phyloP scores from a whole-genome alignment of 2,329 filamentous ascomycete genomes.

The Scopulariopsis brevicaulis region DNA sequence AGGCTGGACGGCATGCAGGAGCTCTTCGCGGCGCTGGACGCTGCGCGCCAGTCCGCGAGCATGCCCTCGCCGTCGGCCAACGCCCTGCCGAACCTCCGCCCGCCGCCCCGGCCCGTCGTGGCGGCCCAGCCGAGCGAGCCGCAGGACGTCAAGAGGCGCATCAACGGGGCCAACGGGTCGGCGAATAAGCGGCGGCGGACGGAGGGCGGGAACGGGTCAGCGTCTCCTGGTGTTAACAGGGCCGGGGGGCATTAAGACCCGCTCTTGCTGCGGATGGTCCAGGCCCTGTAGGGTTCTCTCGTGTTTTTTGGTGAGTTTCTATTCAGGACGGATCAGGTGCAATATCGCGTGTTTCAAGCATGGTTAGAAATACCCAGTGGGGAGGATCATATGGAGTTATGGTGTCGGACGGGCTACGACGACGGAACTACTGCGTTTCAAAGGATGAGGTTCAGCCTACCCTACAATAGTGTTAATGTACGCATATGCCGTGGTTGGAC shows the following conservation, averaged over 20 bases:
- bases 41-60: not conserved
- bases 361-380: not conserved
- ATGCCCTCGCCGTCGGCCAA: not conserved
- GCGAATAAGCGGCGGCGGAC: not conserved
- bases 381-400: not conserved
- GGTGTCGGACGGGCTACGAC: not conserved
- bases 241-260: not conserved
- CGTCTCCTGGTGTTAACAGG: not conserved
- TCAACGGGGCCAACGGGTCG: not conserved
- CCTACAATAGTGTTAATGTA: too few species aligned
- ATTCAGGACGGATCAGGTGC: too few species aligned
- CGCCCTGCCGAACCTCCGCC: not conserved
- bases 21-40: not conserved
- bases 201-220: not conserved
- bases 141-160: not conserved
- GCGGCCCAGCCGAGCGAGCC: not conserved
- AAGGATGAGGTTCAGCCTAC: not conserved
- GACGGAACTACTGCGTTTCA: not conserved
- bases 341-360: not conserved
- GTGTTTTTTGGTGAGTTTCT: not conserved
- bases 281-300: not conserved
- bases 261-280: not conserved
- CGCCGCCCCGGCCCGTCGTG: not conserved
- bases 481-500: too few species aligned
- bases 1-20: not conserved